Conservation (phyloP, 2,329 filamentous ascomycete genomes). For the Meredithiella fracta region DNA sequence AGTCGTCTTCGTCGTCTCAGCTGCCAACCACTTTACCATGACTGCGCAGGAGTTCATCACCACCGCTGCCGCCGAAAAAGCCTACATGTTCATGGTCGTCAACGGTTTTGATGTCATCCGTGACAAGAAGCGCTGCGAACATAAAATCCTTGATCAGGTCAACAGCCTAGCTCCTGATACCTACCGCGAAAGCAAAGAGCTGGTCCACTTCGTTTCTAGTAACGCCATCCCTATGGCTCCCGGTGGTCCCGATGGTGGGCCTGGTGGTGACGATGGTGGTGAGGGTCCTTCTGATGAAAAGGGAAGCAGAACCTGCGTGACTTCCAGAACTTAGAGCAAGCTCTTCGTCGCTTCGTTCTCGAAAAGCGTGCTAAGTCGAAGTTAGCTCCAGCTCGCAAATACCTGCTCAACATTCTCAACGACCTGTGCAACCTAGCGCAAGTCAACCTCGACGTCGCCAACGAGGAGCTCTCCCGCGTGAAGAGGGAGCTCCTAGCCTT, state of each 20-base stretch:
- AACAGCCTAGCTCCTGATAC: conserved; percentile 76
- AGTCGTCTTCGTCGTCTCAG: conserved; percentile 94
- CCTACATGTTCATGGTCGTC: conserved; percentile 97
- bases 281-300: conserved; percentile 32
- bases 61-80: conserved; percentile 89
- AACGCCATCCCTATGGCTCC: conserved; percentile 72
- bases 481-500: conserved; percentile 64
- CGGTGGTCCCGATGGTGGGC: conserved; percentile 38
- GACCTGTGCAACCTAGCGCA: conserved; percentile 70
- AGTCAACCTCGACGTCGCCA: conserved; percentile 76
- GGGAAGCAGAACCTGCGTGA: conserved; percentile 76
- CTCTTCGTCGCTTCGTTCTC: conserved; percentile 78
- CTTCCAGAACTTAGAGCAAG: conserved; percentile 78
- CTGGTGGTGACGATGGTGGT: conserved; percentile 35
- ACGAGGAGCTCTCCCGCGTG: conserved; percentile 70
- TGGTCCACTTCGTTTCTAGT: conserved; percentile 96
- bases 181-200: conserved; percentile 76
- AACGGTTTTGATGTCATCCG: conserved; percentile 92
- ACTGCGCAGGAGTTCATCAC: conserved; percentile 97
- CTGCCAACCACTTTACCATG: conserved; percentile 92
- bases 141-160: conserved; percentile 86
- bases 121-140: conserved; percentile 79
- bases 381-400: conserved; percentile 86
- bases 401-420: conserved; percentile 80
- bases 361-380: conserved; percentile 94